Evolutionary conservation across 2,329 filamentous ascomycete genomes (phyloP), one percentile per base, ranked within the genome.

Genomic region (Sarocladium oryzae): DNA sequence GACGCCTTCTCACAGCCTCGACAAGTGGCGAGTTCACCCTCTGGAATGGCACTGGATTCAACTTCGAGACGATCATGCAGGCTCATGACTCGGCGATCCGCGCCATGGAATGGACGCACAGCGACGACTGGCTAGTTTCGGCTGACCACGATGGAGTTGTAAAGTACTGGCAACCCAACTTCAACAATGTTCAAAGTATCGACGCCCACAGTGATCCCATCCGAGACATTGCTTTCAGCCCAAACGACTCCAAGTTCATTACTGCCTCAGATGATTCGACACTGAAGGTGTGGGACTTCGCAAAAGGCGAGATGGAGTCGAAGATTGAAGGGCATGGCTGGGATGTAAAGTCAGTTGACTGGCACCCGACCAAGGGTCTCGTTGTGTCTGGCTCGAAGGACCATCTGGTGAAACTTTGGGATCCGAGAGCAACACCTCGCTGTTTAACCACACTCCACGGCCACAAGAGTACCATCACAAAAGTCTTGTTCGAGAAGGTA

Each of bases 41-140:
- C 3, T 99, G 93, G 93, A 99, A 99, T 66, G 93, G 93, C 56
- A 97, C 92, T 38, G 92, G 90, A 21, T 99, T 99, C 79, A 97
- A 99, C 68, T 99, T 99, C 61, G 93, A 99, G 72, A 97, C 93
- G 3, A 96, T 99, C 24, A 96, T 96, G 88, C 91, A 96, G 74
- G 92, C 92, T 35, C 92, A 97, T 68, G 92, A 96, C 69, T 84
- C 85, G 51, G 88, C 89, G 33, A 90, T 96, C 57, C 82, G 89
- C 59, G 85, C 87, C 9, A 76, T 91, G 41, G 82, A 84, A 57
- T 99, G 96, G 74, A 95, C 93, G 2, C 89, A 97, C 69, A 95
- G 88, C 60, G 89, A 96, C 64, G 93, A 99, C 70, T 99, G 93
- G 92, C 77, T 99, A 11, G 81, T 99, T 51, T 97, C 93, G 7